Base-by-base conservation (phyloP, 2,329 filamentous ascomycete genomes). In the Xylaria arbuscula region DNA sequence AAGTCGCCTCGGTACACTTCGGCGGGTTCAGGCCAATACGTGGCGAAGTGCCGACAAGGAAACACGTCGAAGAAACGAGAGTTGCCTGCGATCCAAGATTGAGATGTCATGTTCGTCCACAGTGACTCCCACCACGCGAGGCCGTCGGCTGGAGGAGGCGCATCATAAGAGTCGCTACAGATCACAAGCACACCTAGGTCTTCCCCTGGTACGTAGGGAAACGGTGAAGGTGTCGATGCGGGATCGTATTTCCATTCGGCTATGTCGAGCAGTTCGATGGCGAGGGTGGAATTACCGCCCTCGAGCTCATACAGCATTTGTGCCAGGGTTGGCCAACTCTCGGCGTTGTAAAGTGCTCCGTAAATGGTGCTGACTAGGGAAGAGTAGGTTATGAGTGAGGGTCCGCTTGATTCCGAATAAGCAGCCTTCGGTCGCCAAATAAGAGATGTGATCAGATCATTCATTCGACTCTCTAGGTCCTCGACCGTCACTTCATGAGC, bases 1-100 rank as follows among this genome's bases (percentile, higher is more conserved):
- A 86, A 74, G 55, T 81, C 79, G 13, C 83, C 84, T 3, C 83
- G 81, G 70, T 81, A 86, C 5, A 84, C 82, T 63, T 84, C 84
- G 0, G 82, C 83, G 0, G 82, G 80, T 17, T 79, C 47, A 1
- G 83, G 81, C 84, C 84, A 86, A 70, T 83, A 83, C 0, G 76
- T 76, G 9, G 66, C 71, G 61, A 83, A 86, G 69, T 84, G 83
- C 1, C 81, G 81, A 69, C 84, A 86, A 2, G 83, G 83, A 15
- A 85, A 79, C 0, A 84, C 81, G 58, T 66, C 60, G 63, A 73
- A 83, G 75, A 86, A 85, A 38, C 84, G 81, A 38, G 80, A 79
- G 71, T 85, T 82, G 53, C 84, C 84, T 2, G 82, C 77, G 48
- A 86, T 80, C 83, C 83, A 86, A 1, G 81, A 80, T 45, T 76